Evolutionary conservation across 2,329 filamentous ascomycete species (phyloP).

Genomic region (Beauveria sp.): DNA sequence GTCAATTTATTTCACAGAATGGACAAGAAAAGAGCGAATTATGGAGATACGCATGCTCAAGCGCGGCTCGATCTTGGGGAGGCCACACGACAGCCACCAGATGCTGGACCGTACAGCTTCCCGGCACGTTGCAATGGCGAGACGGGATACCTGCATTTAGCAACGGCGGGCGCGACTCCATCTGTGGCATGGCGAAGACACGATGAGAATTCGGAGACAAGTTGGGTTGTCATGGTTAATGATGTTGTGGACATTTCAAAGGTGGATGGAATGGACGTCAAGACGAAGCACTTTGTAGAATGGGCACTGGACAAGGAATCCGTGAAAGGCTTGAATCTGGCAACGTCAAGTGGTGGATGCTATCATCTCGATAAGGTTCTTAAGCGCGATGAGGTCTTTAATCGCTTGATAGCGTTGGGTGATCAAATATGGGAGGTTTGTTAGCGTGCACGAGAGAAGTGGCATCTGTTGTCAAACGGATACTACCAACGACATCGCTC

Average conservation of each 20-base stretch:
- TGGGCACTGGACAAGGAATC: conserved; percentile 1
- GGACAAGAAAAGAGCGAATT: conserved; percentile 54
- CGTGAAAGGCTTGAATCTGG: not conserved
- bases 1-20: conserved; percentile 61
- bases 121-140: conserved; percentile 61
- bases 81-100: conserved; percentile 29
- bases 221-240: not conserved
- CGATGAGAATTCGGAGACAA: not conserved
- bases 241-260: not conserved
- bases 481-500: too few relatives aligned
- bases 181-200: not conserved
- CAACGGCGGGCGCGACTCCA: not conserved
- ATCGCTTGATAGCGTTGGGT: conserved; percentile 3
- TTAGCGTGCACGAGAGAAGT: not conserved
- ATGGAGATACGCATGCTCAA: conserved; percentile 47
- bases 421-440: not conserved
- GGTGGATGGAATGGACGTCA: not conserved
- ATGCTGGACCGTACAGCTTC: conserved; percentile 66
- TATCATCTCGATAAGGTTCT: not conserved
- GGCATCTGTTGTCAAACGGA: too few relatives aligned
- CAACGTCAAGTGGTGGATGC: not conserved
- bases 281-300: not conserved
- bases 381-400: not conserved
- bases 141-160: conserved; percentile 41
- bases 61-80: conserved; percentile 64